Base-by-base conservation (phyloP, 23 red algal species). In the Pyropia yezoensis region DNA sequence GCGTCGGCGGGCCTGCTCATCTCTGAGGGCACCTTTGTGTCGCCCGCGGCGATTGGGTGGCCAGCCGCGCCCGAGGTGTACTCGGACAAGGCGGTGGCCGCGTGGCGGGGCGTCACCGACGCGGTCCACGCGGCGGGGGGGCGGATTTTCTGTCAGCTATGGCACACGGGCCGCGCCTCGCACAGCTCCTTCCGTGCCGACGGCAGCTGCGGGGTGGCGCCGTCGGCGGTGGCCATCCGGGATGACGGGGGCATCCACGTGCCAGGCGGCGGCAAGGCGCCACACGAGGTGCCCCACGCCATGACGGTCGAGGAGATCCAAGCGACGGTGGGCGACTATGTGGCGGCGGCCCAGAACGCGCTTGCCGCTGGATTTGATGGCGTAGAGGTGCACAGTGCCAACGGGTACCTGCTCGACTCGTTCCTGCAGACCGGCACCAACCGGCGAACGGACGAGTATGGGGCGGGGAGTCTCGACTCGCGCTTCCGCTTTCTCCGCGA, bases 321-420 rank as follows among this genome's bases (percentile, higher is more conserved):
- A 17, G 50, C 56, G 23, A 54, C 77, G 16, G 70, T 74, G 14
- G 57, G 78, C 25, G 88, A 92, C 61, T 92, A 66, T 57, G 47
- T 49, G 19, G 61, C 71, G n/a, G 78, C 77, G 4, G 78, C 78
- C 20, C 32, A 61, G 54, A 33, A 62, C 8, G 78, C 88, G 14
- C 83, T 67, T 57, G 52, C 70, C 8, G 88, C 78, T 3, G 88
- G 88, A 1, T 92, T 92, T 73, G 88, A 92, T 50, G 88, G 88
- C 19, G 77, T 92, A 15, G 88, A 92, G 52, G 47, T 92, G 13
- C 88, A 92, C 58, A 28, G 66, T 22, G 88, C 78, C 1, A 92
- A 92, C 50, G 88, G 88, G 8, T 92, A 78, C 58, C 54, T 92
- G 22, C 49, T 92, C n/a, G 73, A 92, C 63, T 47, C 66, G 34